These are phyloP conservation scores for Oryza brachyantha DNA, from an alignment of 176 grass and related monocot genomes.

Conservation along the genomic window DNA sequence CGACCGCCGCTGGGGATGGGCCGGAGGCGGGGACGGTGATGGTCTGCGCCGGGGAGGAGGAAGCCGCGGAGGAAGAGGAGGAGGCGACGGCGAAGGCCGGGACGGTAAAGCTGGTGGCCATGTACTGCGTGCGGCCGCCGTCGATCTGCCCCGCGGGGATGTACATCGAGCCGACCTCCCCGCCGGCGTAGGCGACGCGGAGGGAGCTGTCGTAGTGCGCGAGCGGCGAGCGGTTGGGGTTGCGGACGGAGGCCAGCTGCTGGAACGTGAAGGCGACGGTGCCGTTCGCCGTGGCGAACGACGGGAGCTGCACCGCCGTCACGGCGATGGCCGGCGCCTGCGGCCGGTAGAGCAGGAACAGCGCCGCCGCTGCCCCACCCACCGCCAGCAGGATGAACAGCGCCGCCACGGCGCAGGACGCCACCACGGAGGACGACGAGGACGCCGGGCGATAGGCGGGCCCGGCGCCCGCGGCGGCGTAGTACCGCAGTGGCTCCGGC, in stretches of 20 bases:
- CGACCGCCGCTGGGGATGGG: conserved; percentile 13
- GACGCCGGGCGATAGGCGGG: background rate
- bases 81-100: conserved; percentile 47
- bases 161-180: conserved; percentile 71
- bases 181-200: conserved; percentile 63
- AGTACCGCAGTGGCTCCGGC: conserved; percentile 24
- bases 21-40: conserved; percentile 33
- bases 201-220: conserved; percentile 85
- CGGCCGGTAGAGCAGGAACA: conserved; percentile 70
- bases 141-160: conserved; percentile 74
- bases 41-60: background rate
- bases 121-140: conserved; percentile 63
- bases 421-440: conserved; percentile 43
- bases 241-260: conserved; percentile 68
- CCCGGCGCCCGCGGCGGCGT: conserved; percentile 21
- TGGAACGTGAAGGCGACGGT: conserved; percentile 69
- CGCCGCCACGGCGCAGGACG: conserved; percentile 51
- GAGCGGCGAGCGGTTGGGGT: conserved; percentile 59
- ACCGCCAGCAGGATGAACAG: conserved; percentile 57
- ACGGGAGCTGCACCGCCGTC: conserved; percentile 56
- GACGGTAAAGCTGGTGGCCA: conserved; percentile 73
- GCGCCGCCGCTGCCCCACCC: conserved; percentile 27
- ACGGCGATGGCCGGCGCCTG: conserved; percentile 59
- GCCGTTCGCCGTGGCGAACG: conserved; percentile 56
- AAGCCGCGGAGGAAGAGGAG: background rate